These are phyloP conservation scores for Harringtonia aguacate DNA, from an alignment of 2,329 filamentous ascomycete genomes.

Conservation along the genomic window DNA sequence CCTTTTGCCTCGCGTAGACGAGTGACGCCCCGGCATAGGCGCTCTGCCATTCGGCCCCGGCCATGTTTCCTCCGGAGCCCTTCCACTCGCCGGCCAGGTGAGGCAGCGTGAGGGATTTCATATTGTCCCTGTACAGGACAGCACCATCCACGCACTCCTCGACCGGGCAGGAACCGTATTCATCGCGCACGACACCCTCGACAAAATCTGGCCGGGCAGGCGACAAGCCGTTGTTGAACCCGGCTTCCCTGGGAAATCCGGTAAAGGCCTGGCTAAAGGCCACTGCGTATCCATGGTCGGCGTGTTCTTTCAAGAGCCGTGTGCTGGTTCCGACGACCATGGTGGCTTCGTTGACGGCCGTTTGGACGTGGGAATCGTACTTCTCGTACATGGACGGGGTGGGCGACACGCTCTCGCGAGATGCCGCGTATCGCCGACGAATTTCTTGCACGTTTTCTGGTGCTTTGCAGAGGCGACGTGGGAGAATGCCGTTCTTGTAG, in stretches of 20 bases:
- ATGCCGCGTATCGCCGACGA: no score
- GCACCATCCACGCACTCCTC: constrained; percentile 10
- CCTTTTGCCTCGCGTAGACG: constrained; percentile 16
- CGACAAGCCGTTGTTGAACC: constrained; percentile 17
- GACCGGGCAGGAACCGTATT: constrained; percentile 8
- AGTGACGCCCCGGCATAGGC: constrained; percentile 17
- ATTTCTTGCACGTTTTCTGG: no score
- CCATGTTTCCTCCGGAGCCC: not conserved
- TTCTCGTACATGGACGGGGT: no score
- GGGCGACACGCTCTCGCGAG: no score
- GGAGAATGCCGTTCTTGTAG: no score
- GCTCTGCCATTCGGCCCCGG: not conserved
- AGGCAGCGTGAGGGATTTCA: constrained; percentile 14
- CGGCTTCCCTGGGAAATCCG: constrained; percentile 15
- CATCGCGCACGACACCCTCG: constrained; percentile 13
- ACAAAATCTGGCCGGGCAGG: constrained; percentile 18
- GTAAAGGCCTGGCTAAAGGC: constrained; percentile 12
- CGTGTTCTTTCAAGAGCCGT: not conserved
- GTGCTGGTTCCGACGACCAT: no score
- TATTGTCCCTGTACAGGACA: constrained; percentile 9
- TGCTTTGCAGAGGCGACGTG: no score
- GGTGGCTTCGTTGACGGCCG: no score
- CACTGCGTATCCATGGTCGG: constrained; percentile 3
- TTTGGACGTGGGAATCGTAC: no score
- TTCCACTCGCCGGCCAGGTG: constrained; percentile 19